Evolutionary conservation across 176 grass and related monocot genomes (phyloP), one percentile per base, ranked within the genome.

Genomic region (Puya raimondii): DNA sequence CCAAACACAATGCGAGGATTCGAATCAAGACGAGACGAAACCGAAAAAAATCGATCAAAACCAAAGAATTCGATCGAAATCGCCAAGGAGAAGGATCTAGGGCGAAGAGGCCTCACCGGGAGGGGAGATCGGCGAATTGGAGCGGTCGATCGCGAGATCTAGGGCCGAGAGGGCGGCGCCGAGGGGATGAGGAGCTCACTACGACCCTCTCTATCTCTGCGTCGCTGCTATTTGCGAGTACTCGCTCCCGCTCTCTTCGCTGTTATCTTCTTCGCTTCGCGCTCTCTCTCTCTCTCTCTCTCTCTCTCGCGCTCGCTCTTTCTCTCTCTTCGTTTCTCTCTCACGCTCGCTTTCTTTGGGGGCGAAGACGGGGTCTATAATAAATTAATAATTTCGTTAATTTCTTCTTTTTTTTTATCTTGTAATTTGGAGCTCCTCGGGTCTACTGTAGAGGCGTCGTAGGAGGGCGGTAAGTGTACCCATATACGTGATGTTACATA

Each of bases 81-180:
- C 13, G 50, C 52, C 11, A 3, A 54, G 69, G 71, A 66, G 58
- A 72, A 22, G 56, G 23, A 58, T 15, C 49, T 64, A 66, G 67
- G 83, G 79, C 27, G 70, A 50, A 50, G 26, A 64, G 71, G 79
- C 79, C 83, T 90, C 78, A 88, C 73, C 51, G 51, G 54, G 58
- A 21, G 12, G 33, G 50, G 70, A 78, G 63, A 80, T 76, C 59
- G 50, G 49, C 42, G 68, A 66, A 64, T 72, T 52, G 77, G 72
- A 66, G 63, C 64, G 66, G 86, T 79, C 81, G 80, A 90, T 88
- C 81, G 78, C 72, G 86, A 89, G 92, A 96, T 96, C 92, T 85
- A 67, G 33, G 63, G 82, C 53, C 61, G 76, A 68, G 33, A 56
- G 33, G 47, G 50, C 42, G 61, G 16, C 75, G 81, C 57, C 23